phyloP scores from a whole-genome alignment of 2,329 filamentous ascomycete species.

The Botrytis cinerea region DNA sequence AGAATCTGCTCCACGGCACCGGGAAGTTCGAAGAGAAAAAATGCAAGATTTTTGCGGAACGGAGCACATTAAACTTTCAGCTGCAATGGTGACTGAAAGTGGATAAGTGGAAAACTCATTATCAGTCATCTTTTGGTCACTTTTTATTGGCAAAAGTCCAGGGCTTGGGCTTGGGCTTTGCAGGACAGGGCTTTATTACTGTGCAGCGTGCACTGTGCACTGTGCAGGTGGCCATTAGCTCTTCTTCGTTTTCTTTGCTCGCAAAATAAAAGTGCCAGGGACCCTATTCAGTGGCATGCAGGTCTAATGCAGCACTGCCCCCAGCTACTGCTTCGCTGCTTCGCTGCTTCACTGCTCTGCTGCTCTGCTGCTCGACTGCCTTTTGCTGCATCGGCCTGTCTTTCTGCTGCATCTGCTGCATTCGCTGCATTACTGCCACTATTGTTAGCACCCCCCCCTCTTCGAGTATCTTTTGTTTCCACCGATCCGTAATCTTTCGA shows the following conservation, averaged over 20 bases:
- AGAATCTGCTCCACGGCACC: conserved; percentile 20
- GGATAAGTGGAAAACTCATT: conserved; percentile 16
- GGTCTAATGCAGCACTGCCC: conserved; percentile 21
- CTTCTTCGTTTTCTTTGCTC: not conserved
- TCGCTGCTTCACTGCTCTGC: not conserved
- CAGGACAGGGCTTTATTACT: conserved; percentile 1
- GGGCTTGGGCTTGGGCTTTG: not conserved
- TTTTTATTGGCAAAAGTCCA: not conserved
- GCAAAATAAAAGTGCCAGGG: not conserved
- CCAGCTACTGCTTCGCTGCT: conserved; percentile 6
- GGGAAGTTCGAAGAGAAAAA: conserved; percentile 7
- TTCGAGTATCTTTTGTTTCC: conserved; percentile 4
- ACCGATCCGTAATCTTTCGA: conserved; percentile 16
- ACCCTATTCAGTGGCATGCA: conserved; percentile 20
- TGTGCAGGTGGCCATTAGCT: conserved; percentile 20
- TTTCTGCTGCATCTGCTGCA: not conserved
- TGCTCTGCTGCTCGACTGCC: not conserved
- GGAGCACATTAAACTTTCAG: conserved; percentile 19
- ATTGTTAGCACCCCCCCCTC: conserved; percentile 2
- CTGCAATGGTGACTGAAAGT: conserved; percentile 24
- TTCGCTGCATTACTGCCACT: conserved; percentile 1
- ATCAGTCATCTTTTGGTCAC: not conserved
- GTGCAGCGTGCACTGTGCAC: not conserved
- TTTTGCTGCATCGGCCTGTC: not conserved
- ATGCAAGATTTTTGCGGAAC: conserved; percentile 19